Conservation (phyloP, 1,284 basidiomycete genomes). For the Chalciporus sp. region DNA sequence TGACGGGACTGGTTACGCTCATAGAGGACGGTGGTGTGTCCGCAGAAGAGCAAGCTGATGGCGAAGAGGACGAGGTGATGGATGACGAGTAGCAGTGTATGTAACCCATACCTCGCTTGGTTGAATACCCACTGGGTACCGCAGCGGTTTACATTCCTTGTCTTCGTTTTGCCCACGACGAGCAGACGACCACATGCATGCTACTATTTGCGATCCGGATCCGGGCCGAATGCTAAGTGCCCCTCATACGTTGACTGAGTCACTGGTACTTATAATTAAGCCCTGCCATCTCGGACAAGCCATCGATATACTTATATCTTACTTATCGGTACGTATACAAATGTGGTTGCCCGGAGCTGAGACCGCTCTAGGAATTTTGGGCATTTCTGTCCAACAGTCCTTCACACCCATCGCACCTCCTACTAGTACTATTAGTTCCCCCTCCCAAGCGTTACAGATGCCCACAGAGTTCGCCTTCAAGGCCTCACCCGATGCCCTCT, state of each 20-base stretch:
- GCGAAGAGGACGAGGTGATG: constrained; percentile 44
- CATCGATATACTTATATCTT: constrained; percentile 17
- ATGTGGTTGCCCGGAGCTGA: constrained; percentile 36
- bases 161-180: background rate
- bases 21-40: constrained; percentile 48
- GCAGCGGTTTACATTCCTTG: too few species aligned
- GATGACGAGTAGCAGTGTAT: constrained; percentile 24
- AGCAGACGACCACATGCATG: background rate
- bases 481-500: constrained; percentile 58
- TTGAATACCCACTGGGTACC: background rate
- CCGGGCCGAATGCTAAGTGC: too few species aligned
- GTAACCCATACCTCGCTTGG: background rate
- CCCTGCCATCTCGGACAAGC: too few species aligned
- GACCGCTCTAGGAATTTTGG: constrained; percentile 42
- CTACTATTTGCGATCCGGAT: background rate
- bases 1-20: constrained; percentile 67
- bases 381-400: constrained; percentile 54
- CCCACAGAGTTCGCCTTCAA: constrained; percentile 54
- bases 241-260: too few species aligned
- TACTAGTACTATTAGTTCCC: constrained; percentile 21
- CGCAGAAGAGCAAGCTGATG: constrained; percentile 39
- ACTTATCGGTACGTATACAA: constrained; percentile 14
- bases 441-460: constrained; percentile 25
- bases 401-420: constrained; percentile 40
- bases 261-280: background rate